Evolutionary conservation across 192 early-diverging fungal genomes (phyloP).

Genomic region (Entomortierella chlamydospora): DNA sequence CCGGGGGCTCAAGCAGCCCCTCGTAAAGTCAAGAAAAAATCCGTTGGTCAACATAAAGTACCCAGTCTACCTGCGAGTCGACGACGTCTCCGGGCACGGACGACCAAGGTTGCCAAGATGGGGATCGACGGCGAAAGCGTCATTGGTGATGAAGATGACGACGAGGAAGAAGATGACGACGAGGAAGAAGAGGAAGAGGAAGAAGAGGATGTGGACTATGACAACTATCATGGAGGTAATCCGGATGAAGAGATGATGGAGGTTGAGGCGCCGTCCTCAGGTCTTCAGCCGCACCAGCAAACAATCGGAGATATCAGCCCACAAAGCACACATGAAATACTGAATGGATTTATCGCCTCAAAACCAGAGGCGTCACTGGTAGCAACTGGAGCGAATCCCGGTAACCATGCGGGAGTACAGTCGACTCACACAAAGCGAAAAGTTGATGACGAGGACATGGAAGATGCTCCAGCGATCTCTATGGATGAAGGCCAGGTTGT

Average conservation of each 20-base stretch:
- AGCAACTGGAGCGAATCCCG: background rate
- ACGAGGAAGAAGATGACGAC: constrained; percentile 40
- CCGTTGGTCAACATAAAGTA: constrained; percentile 28
- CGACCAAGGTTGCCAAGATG: constrained; percentile 54
- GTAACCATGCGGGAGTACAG: background rate
- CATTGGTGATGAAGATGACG: constrained; percentile 31
- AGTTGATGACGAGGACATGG: constrained; percentile 52
- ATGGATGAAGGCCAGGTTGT: constrained; percentile 52
- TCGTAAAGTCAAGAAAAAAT: constrained; percentile 40
- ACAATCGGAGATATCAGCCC: constrained; percentile 10
- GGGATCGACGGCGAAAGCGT: constrained; percentile 36
- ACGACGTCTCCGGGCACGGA: constrained; percentile 42
- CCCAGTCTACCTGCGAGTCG: constrained; percentile 42
- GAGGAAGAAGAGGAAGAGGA: constrained; percentile 42
- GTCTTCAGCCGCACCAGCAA: background rate
- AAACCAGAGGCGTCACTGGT: constrained; percentile 36
- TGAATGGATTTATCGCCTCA: constrained; percentile 42
- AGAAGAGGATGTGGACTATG: constrained; percentile 29
- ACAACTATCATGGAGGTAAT: constrained; percentile 18
- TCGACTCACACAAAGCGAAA: constrained; percentile 39
- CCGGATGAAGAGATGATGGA: constrained; percentile 44
- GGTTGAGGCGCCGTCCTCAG: constrained; percentile 15
- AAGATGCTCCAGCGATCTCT: constrained; percentile 36
- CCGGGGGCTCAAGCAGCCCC: constrained; percentile 25
- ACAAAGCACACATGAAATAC: constrained; percentile 1